These are phyloP conservation scores for Xylariaceae sp. DNA, from an alignment of 2,329 filamentous ascomycete species.

Conservation along the genomic window DNA sequence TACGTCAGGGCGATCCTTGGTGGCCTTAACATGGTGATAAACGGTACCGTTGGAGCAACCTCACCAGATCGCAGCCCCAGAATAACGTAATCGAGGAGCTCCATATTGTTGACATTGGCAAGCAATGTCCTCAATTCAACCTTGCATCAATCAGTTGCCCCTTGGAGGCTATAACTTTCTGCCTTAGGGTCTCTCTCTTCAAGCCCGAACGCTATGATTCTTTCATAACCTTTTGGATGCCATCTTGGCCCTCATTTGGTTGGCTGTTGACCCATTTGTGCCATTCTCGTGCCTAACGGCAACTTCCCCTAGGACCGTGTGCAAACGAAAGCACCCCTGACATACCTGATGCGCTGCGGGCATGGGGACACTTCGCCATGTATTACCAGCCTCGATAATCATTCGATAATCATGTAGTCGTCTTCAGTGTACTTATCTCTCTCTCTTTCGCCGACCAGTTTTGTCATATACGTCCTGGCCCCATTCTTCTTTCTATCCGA, in stretches of 20 bases:
- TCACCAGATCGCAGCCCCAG: not conserved
- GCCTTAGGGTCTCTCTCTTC: conserved; percentile 30
- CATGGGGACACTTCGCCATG: conserved; percentile 16
- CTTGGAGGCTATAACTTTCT: not conserved
- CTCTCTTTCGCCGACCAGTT: conserved; percentile 44
- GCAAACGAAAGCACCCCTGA: conserved; percentile 17
- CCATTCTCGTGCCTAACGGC: conserved; percentile 7
- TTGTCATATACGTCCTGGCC: conserved; percentile 46
- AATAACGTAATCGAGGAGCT: not conserved
- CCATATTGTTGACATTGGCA: not conserved
- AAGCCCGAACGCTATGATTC: conserved; percentile 23
- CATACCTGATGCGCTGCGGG: conserved; percentile 15
- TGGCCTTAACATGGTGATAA: not conserved
- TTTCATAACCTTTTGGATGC: conserved; percentile 19
- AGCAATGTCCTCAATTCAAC: not conserved
- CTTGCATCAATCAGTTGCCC: not conserved
- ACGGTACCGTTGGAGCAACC: not conserved
- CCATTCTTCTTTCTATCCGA: conserved; percentile 36
- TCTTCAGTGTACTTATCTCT: conserved; percentile 38
- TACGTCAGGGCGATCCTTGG: not conserved
- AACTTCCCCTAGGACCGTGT: conserved; percentile 10
- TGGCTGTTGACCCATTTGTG: conserved; percentile 5
- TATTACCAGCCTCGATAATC: conserved; percentile 35
- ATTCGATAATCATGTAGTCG: conserved; percentile 38
- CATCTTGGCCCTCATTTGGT: conserved; percentile 15